Conservation (phyloP, 2,329 filamentous ascomycete species). For the Thelonectria blattea region DNA sequence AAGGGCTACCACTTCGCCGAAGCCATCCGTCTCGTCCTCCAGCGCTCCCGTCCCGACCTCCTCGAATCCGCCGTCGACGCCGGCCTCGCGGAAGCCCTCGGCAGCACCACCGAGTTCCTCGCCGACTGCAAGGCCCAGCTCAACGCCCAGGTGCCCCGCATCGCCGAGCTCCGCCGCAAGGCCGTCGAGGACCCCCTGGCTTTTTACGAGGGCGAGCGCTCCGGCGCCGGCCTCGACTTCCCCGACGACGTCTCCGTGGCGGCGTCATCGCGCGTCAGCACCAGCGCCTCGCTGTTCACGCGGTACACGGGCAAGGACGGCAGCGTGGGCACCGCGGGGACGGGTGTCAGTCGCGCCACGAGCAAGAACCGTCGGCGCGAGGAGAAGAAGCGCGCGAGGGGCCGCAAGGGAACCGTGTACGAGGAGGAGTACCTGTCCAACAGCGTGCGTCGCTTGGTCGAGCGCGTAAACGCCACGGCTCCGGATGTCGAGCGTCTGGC, state of each 20-base stretch:
- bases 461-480: conserved; percentile 75
- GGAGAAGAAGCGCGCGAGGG: conserved; percentile 91
- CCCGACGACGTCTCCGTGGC: conserved; percentile 94
- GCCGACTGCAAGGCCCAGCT: conserved; percentile 92
- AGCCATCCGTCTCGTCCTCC: conserved; percentile 78
- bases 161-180: conserved; percentile 80
- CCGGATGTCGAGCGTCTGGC: conserved; percentile 78
- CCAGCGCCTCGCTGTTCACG: conserved; percentile 88
- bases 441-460: conserved; percentile 81
- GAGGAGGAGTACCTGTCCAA: conserved; percentile 97
- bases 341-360: conserved; percentile 77
- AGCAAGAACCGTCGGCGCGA: conserved; percentile 88
- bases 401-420: conserved; percentile 96
- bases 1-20: conserved; percentile 87
- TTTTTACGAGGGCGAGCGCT: conserved; percentile 82
- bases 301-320: conserved; percentile 78
- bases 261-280: conserved; percentile 78
- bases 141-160: conserved; percentile 81
- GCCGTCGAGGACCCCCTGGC: conserved; percentile 85
- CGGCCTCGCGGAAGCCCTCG: conserved; percentile 80
- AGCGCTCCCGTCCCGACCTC: conserved; percentile 65
- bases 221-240: conserved; percentile 66
- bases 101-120: conserved; percentile 85
- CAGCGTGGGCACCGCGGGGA: conserved; percentile 71
- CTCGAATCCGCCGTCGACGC: conserved; percentile 74